Base-by-base conservation (phyloP, 2,329 filamentous ascomycete species). In the Neopestalotiopsis sp. region DNA sequence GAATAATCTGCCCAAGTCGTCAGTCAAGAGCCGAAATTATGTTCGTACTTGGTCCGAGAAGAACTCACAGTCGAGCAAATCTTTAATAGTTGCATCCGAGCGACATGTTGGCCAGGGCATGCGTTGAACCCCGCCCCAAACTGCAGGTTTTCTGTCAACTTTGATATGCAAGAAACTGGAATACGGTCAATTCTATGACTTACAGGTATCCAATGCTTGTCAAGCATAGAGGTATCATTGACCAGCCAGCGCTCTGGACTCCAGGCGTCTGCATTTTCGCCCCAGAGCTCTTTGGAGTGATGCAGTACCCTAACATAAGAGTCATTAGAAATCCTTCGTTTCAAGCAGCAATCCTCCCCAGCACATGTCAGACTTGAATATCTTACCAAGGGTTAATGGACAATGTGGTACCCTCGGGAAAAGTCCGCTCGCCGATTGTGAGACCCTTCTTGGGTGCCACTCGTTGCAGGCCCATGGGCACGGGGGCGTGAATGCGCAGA, bases 401-500 rank as follows among this genome's bases (percentile, higher is more conserved):
- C 3, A 69, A 28, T 1, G 34, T 67, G 13, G 63, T 66, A 4
- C 68, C 68, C 34, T 66, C 68, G 1, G 68, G 68, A 14, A 69
- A 69, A 12, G 42, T 66, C 58, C 45, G 20, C 1, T 64, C 68
- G 14, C 68, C 63, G 17, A 69, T 69, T 1, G 42, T 49, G 5
- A 69, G 28, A 28, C 64, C 68, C 1, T 30, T 45, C 28, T 64
- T 67, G 0, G 62, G 53, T 5, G 56, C 63, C 4, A 66, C 45
- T 5, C 68, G 56, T 14, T 57, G 68, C 1, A 69, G 59, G 4
- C 63, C 63, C 64, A 61, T 42, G 30, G 64, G 45, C 3, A 70
- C 74, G 7, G 74, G 71, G 2, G 74, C 70, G 57, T 73, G 70
- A 45, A 76, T 59, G 20, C 75, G 68, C 63, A 76, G 69, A 10